Conservation (phyloP, 192 early-diverging fungal species). For the Coemansia sp. region DNA sequence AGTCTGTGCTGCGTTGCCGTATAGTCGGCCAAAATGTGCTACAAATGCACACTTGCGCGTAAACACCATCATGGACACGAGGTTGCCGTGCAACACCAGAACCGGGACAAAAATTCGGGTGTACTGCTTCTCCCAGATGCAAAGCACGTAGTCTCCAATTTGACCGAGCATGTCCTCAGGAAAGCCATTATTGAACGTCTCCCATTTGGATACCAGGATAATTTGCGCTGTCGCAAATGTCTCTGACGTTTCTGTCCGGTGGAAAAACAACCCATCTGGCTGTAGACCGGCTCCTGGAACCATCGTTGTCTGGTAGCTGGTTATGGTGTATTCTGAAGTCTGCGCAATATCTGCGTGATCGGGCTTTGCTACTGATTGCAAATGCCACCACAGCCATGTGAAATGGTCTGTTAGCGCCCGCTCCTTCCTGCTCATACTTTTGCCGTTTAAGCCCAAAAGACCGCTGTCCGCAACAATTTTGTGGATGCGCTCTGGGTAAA, state of each 20-base stretch:
- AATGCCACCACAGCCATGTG: neutral
- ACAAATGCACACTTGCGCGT: neutral
- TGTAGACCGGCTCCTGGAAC: neutral
- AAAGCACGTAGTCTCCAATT: slow-evolving; percentile 18
- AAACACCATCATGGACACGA: slow-evolving; percentile 18
- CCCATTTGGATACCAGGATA: neutral
- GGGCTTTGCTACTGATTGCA: neutral
- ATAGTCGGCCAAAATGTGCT: slow-evolving; percentile 3
- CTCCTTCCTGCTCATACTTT: neutral
- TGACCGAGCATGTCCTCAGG: slow-evolving; percentile 10
- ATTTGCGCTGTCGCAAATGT: neutral
- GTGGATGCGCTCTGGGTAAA: neutral
- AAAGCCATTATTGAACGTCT: neutral
- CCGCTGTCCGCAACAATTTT: neutral
- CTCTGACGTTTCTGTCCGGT: neutral
- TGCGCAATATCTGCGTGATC: neutral
- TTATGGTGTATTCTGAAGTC: neutral
- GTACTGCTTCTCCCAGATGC: slow-evolving; percentile 10
- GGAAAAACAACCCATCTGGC: neutral
- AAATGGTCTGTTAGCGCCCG: neutral
- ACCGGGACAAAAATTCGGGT: slow-evolving; percentile 12
- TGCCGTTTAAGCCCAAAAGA: neutral
- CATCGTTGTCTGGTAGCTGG: neutral
- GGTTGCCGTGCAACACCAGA: slow-evolving; percentile 6
- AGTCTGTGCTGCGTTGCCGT: too few relatives aligned